Evolutionary conservation across 768 basidiomycete genomes (phyloP).

Genomic region (Lentinula sp.): DNA sequence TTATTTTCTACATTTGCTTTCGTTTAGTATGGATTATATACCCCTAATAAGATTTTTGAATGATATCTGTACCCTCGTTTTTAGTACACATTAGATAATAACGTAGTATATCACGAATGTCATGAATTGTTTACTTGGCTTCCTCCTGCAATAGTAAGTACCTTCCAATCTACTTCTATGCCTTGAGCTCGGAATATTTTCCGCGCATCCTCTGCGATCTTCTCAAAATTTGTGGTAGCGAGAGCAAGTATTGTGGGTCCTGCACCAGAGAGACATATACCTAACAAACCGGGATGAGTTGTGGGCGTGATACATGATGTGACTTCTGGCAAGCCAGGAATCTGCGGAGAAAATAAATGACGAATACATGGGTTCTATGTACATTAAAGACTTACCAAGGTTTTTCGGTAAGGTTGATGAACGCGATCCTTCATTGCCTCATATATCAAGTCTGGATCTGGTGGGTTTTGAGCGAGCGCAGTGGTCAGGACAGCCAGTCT

Average conservation of each 20-base stretch:
- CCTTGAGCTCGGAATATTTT: conserved; percentile 63
- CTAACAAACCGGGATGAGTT: conserved; percentile 90
- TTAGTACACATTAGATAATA: not conserved
- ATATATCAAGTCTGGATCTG: conserved; percentile 94
- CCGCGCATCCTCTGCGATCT: conserved; percentile 78
- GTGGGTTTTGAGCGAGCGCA: conserved; percentile 83
- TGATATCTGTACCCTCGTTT: not conserved
- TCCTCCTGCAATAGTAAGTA: conserved; percentile 60
- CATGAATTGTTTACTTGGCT: conserved; percentile 23
- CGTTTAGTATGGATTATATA: conserved; percentile 10
- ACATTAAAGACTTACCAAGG: conserved; percentile 49
- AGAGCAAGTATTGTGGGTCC: conserved; percentile 97
- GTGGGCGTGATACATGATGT: conserved; percentile 82
- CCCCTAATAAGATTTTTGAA: not conserved
- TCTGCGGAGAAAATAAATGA: conserved; percentile 40
- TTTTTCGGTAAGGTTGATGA: conserved; percentile 93
- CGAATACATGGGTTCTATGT: not conserved
- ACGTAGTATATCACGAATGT: not conserved
- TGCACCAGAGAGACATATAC: conserved; percentile 96
- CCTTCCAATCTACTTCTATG: conserved; percentile 86
- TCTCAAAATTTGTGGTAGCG: conserved; percentile 78
- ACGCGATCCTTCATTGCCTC: conserved; percentile 99
- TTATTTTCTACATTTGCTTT: not conserved
- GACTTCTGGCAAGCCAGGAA: conserved; percentile 92
- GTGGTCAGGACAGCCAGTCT: conserved; percentile 94